Evolutionary conservation across 2,329 filamentous ascomycete species (phyloP).

Genomic region (Aspergillus pseudoglaucus): DNA sequence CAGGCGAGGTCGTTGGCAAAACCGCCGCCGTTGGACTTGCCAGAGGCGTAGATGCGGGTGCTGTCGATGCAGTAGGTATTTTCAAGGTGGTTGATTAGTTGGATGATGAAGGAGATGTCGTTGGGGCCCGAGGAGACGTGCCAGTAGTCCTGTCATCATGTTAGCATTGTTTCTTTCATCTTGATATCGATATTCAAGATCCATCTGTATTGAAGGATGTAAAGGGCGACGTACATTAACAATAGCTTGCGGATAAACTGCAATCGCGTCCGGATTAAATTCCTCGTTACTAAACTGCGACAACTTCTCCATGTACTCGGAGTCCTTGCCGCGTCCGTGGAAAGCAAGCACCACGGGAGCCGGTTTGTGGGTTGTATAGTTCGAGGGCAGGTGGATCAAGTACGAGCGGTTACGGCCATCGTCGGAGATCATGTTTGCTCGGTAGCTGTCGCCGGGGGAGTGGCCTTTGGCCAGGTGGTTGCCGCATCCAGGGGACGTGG

Average conservation of each 20-base stretch:
- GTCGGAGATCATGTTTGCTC: conserved; percentile 9
- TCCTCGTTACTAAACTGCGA: conserved; percentile 42
- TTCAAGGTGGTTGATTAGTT: conserved; percentile 37
- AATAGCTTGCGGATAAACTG: conserved; percentile 41
- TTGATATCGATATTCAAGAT: neutral
- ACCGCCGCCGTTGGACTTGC: conserved; percentile 52
- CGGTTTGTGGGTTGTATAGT: conserved; percentile 32
- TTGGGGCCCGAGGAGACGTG: conserved; percentile 25
- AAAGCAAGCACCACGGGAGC: conserved; percentile 44
- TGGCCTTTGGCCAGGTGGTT: conserved; percentile 8
- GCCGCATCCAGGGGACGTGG: conserved; percentile 11
- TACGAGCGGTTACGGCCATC: conserved; percentile 17
- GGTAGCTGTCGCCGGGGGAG: conserved; percentile 2
- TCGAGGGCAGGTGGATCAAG: conserved; percentile 18
- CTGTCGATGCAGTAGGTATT: conserved; percentile 41
- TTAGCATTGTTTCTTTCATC: neutral
- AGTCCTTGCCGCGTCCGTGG: conserved; percentile 38
- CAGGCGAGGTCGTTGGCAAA: conserved; percentile 45
- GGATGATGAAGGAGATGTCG: conserved; percentile 41
- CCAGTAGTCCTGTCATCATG: too few species aligned
- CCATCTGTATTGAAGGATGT: conserved; percentile 1
- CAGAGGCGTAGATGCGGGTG: conserved; percentile 40
- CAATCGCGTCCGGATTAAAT: conserved; percentile 40
- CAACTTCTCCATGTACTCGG: conserved; percentile 34
- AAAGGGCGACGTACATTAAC: conserved; percentile 15